Base-by-base conservation (phyloP, 129 eudicot genomes). In the Mikania micrantha region DNA sequence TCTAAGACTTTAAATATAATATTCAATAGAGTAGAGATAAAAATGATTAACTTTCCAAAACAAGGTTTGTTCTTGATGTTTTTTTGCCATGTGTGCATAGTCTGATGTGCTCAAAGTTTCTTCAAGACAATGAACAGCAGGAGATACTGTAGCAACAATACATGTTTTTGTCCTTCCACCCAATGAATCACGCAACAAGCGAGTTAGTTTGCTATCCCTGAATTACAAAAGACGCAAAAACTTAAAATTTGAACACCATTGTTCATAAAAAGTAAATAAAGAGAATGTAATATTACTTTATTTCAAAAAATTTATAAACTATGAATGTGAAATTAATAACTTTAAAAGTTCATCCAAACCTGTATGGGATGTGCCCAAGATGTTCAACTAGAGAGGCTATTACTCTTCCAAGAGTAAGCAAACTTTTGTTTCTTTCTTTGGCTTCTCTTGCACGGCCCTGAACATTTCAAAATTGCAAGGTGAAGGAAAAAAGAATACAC, bases 361-460 rank as follows among this genome's bases (percentile, higher is more conserved):
- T 93, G 52, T 93, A 93, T 49, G 98, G 96, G 41, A 93, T 50
- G 81, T 93, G 98, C 22, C 98, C 98, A 67, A 86, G 82, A 85
- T 93, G 98, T 78, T 89, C 98, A 32, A 93, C 96, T 44, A 93
- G 81, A 38, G 98, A 95, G 75, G 80, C 89, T 19, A 93, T 93
- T n/a, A 93, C 98, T 21, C 98, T 84, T 16, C 98, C 98, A 41
- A 93, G 69, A 61, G 96, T 88, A 50, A 93, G 96, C 54, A 93
- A 80, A 81, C 98, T 93, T 81, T 93, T 93, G 56, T 93, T 88
- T 66, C 88, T 93, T 75, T 93, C 98, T 52, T 96, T 95, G 25
- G 98, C 98, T 77, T 93, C 98, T 85, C 98, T 93, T 21, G 98
- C 98, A 74, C 98, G 96, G 11, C 95, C 96, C 98, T 93, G 28